phyloP scores from a whole-genome alignment of 2,329 filamentous ascomycete species.

The Xylaria sp. region DNA sequence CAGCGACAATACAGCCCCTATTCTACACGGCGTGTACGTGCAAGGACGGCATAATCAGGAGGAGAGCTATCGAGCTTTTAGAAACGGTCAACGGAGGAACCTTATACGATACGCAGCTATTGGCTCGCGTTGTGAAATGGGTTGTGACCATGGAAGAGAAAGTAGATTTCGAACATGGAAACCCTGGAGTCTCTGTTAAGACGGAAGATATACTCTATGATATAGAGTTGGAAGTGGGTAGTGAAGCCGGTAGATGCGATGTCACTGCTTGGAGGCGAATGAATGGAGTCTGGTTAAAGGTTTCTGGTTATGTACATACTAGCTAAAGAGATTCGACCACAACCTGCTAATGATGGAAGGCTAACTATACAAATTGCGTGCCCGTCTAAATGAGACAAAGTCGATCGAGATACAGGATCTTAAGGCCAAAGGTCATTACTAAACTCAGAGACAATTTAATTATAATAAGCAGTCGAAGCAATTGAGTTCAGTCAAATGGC shows the following conservation, averaged over 20 bases:
- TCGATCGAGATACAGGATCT: too few species aligned
- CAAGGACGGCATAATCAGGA: background rate
- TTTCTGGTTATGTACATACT: background rate
- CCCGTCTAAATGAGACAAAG: too few species aligned
- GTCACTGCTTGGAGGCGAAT: background rate
- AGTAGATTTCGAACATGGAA: background rate
- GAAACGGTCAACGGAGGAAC: background rate
- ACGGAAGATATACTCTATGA: background rate
- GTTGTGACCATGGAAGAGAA: conserved; percentile 11
- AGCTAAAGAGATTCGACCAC: too few species aligned
- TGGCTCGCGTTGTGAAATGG: conserved; percentile 17
- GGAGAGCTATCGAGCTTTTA: background rate
- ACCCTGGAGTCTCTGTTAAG: background rate
- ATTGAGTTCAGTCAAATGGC: too few species aligned
- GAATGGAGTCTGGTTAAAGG: background rate
- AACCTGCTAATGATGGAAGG: background rate
- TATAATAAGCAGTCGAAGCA: too few species aligned
- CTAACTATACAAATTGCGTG: too few species aligned
- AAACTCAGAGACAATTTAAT: too few species aligned
- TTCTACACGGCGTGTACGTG: background rate
- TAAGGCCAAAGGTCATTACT: too few species aligned
- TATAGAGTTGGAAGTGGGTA: background rate
- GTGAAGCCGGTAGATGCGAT: background rate
- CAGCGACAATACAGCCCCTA: background rate
- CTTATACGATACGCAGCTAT: conserved; percentile 8